Percentiles rank a stretch among this genome's conserved stretches.
Conservation (phyloP, 305 asterid species). For the Rubia balearica region DNA sequence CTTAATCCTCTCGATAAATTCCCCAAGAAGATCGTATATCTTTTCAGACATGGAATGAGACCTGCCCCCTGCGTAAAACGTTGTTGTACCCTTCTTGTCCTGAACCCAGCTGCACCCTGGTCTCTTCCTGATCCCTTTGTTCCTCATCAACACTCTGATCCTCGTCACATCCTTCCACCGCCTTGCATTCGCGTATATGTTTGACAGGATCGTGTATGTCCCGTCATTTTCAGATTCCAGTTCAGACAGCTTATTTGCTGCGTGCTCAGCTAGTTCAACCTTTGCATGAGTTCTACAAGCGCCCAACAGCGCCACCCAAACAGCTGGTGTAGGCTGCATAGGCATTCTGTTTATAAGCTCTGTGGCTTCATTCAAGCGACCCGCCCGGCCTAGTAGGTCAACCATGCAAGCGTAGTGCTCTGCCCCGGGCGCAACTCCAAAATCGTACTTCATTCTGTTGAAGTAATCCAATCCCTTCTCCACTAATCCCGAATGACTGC, state of each 20-base stretch:
- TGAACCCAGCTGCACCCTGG: constrained; percentile 22
- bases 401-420: constrained; percentile 9
- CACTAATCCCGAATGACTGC: constrained; percentile 8
- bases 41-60: constrained; percentile 3
- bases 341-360: neutral
- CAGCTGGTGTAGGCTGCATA: constrained; percentile 1
- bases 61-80: constrained; percentile 3
- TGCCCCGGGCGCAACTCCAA: constrained; percentile 7
- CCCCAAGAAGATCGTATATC: neutral
- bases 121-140: constrained; percentile 12
- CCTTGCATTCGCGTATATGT: constrained; percentile 9
- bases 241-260: constrained; percentile 4
- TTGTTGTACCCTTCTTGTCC: constrained; percentile 6
- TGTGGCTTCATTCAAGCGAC: constrained; percentile 3
- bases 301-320: constrained; percentile 9
- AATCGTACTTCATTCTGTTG: neutral
- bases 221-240: constrained; percentile 4
- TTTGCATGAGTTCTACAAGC: constrained; percentile 8
- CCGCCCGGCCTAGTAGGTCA: constrained; percentile 9
- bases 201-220: constrained; percentile 2
- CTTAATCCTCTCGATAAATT: neutral
- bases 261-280: constrained; percentile 5
- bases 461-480: neutral
- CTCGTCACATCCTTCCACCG: constrained; percentile 4
- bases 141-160: constrained; percentile 9